phyloP scores from a whole-genome alignment of 148 eudicot species.

The Nepenthes mirabilis region DNA sequence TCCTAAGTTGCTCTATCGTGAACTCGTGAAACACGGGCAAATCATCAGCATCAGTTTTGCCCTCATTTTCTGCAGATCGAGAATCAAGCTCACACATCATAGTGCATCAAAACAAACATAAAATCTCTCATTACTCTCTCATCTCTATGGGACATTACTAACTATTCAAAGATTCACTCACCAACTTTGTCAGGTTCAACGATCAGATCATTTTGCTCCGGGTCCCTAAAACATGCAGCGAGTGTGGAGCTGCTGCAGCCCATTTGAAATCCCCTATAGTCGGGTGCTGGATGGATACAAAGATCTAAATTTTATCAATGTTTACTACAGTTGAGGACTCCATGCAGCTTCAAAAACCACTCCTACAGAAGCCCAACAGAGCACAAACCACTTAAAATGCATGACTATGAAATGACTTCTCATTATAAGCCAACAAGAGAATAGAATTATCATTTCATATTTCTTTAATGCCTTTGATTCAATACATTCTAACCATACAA shows the following conservation, averaged over 20 bases:
- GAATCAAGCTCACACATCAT: background rate
- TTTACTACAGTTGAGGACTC: too few species aligned
- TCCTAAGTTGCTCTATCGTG: slow-evolving; percentile 5
- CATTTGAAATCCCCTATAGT: background rate
- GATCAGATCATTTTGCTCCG: background rate
- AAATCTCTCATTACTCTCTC: background rate
- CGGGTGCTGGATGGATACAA: too few species aligned
- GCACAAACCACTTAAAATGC: too few species aligned
- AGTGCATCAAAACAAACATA: background rate
- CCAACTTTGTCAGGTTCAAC: background rate
- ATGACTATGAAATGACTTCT: too few species aligned
- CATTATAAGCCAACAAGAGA: too few species aligned
- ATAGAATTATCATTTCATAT: too few species aligned
- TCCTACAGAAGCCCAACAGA: too few species aligned
- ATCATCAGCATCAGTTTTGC: slow-evolving; percentile 5
- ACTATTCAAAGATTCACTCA: background rate
- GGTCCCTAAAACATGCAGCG: slow-evolving; percentile 6
- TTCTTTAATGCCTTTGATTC: too few species aligned
- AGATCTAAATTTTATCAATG: too few species aligned
- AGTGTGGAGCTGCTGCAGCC: slow-evolving; percentile 7
- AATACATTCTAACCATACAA: too few species aligned
- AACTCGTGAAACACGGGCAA: slow-evolving; percentile 7
- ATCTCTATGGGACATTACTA: background rate
- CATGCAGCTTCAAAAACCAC: too few species aligned
- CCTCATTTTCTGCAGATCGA: slow-evolving; percentile 6